A percentile compares a stretch with the other conserved stretches of the same genome.
Evolutionary conservation across 2,329 filamentous ascomycete genomes (phyloP).

Genomic region (Plenodomus lindquistii): DNA sequence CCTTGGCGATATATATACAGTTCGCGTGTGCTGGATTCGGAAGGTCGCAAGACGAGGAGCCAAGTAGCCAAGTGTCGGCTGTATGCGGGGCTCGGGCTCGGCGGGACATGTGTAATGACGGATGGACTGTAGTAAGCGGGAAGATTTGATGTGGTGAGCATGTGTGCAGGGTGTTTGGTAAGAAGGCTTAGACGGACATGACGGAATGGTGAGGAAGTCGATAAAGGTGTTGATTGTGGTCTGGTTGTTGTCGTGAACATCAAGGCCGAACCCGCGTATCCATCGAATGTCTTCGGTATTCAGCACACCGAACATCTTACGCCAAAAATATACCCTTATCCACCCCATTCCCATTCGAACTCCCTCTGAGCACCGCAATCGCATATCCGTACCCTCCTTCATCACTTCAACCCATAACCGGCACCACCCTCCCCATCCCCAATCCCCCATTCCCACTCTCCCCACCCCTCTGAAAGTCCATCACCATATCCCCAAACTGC

Average conservation of each 20-base stretch:
- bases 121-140: too few species aligned
- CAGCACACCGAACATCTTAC: too few species aligned
- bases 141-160: too few species aligned
- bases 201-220: too few species aligned
- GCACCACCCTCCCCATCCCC: constrained; percentile 23
- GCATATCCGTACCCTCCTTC: too few species aligned
- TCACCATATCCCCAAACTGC: constrained; percentile 49
- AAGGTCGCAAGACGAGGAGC: neutral
- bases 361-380: too few species aligned
- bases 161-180: too few species aligned
- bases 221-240: too few species aligned
- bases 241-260: too few species aligned
- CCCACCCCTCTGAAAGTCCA: constrained; percentile 36
- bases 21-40: neutral
- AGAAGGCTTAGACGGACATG: too few species aligned
- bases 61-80: neutral
- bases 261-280: too few species aligned
- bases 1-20: neutral
- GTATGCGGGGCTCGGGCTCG: neutral
- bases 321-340: neutral
- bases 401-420: constrained; percentile 21
- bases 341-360: neutral
- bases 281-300: too few species aligned
- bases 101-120: neutral
- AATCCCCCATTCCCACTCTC: constrained; percentile 13